Base-by-base conservation (phyloP, 805 yeast genomes). In the Jamesozyma hellenica region DNA sequence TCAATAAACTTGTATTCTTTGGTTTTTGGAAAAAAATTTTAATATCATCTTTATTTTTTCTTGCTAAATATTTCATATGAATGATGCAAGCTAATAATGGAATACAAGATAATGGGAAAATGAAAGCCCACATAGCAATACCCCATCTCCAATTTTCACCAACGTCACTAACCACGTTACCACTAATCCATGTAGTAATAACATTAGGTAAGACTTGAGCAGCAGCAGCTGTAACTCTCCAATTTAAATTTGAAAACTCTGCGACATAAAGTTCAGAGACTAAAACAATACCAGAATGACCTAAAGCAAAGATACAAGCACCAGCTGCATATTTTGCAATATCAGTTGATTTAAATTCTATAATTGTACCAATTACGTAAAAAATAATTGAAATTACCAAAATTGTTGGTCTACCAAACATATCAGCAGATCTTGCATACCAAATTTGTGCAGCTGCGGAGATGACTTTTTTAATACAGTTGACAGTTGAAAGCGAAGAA, bases 151-250 rank as follows among this genome's bases (percentile, higher is more conserved):
- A 71, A n/a, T 57, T 49, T 13, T 40, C 33, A 34, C 56, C 62
- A 40, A 67, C 56, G 26, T 58, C 59, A 7, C 50, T 44, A 8
- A 66, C 52, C 28, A 80, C 63, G 51, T 75, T 57, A 46, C 83
- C 85, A 27, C 75, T 60, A 39, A 77, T 65, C 86, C 86, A 80
- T 17, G 86, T 76, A 55, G 77, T 80, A 54, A 80, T 75, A 46
- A 80, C 70, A 49, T 74, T 78, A 1, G 85, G 86, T 36, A 73
- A 60, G 3, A 82, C 77, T 4, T 84, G 82, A 33, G 76, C 60
- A 46, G 76, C 74, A 9, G 81, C 69, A 42, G 68, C 71, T 28
- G 70, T 60, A 46, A 78, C 68, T 61, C 86, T 72, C 77, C 82
- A 76, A 51, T 77, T 76, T 51, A 79, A 65, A 46, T 66, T 67